Evolutionary conservation across 306 rosid genomes (phyloP).

Genomic region (Rubus idaeus): DNA sequence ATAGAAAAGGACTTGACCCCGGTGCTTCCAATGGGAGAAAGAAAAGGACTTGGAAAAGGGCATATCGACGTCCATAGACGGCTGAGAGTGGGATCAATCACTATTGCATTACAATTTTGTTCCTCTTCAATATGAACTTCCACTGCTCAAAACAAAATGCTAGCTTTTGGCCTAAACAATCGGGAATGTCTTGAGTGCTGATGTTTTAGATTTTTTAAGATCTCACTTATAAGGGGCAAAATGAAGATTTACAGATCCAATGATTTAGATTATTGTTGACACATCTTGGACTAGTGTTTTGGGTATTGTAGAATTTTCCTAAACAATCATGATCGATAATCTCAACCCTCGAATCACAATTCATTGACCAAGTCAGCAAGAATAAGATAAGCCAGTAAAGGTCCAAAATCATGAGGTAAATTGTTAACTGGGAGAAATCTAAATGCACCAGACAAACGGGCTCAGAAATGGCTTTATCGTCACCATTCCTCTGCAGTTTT

Average conservation of each 20-base stretch:
- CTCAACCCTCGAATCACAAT: neutral
- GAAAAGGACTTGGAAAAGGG: neutral
- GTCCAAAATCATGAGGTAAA: neutral
- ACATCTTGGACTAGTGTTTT: too few species aligned
- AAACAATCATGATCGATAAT: neutral
- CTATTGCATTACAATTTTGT: neutral
- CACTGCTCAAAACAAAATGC: neutral
- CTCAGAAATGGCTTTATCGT: neutral
- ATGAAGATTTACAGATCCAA: too few species aligned
- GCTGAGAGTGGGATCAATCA: conserved; percentile 1
- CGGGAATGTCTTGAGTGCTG: too few species aligned
- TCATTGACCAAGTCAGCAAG: neutral
- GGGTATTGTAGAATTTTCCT: too few species aligned
- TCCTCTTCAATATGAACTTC: neutral
- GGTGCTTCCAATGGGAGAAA: neutral
- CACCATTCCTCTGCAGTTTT: neutral
- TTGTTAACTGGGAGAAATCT: neutral
- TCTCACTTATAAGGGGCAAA: too few species aligned
- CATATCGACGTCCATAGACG: neutral
- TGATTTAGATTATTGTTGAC: too few species aligned
- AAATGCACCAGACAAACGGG: conserved; percentile 7
- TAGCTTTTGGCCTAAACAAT: neutral
- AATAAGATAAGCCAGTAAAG: neutral
- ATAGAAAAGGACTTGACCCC: neutral
- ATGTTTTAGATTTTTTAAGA: too few species aligned